Base-by-base conservation (phyloP, 768 basidiomycete genomes). In the Boletales sp. region DNA sequence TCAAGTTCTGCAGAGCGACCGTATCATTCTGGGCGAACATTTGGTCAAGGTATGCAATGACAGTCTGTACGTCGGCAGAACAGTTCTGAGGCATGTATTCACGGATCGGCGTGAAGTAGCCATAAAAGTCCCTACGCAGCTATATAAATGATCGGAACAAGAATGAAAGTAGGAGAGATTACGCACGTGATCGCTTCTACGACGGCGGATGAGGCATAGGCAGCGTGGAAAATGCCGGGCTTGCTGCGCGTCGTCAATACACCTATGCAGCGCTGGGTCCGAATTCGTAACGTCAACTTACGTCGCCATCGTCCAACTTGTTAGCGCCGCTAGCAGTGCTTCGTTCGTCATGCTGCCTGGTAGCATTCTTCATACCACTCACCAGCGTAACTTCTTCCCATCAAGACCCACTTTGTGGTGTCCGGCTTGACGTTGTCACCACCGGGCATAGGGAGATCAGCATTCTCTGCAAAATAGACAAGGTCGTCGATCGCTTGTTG, bases 401-500 rank as follows among this genome's bases (percentile, higher is more conserved):
- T 8, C 34, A 72, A 50, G 34, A 72, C 51, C 77, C 76, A 78
- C 1, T 73, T 72, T 3, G 72, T 71, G 19, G 67, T 65, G 42
- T 73, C 72, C 1, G 86, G 83, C n/a, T 75, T 77, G 13, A 88
- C 70, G 24, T 77, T 63, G 54, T 82, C 74, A 6, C 86, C 84
- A 46, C 77, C 75, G 0, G 84, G 83, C 79, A 84, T 83, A 2
- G 86, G 82, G 24, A 88, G 74, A 32, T 77, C 66, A 13, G 79
- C 86, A 51, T 78, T 86, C 55, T 82, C 72, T 13, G 83, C 75
- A 58, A 89, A 89, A 64, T 84, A 84, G 14, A 74, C 84, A 35
- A 87, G 65, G 58, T 89, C 86, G 45, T 87, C 81, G 53, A 87
- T 81, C 9, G 85, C 83, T 67, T 89, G 87, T 62, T 86, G 82